Evolutionary conservation across 2,329 filamentous ascomycete genomes (phyloP), one percentile per base, ranked within the genome.

Genomic region (Penicillium sumatraense): DNA sequence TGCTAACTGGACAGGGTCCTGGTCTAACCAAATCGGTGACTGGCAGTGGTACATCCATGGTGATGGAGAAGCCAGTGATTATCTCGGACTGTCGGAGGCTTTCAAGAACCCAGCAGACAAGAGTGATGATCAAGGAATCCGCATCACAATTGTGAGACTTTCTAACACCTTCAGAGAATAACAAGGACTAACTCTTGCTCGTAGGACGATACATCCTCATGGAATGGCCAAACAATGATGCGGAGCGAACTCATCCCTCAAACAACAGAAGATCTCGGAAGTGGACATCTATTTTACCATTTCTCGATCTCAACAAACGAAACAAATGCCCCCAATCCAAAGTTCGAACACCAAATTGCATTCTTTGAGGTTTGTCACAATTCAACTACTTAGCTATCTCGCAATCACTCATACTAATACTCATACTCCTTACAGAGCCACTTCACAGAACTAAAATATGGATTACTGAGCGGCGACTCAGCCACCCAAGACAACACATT

Each of bases 21-120:
- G 83, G 82, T 80, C 79, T n/a, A 88, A 85, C 71, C 83, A 87
- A 72, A 84, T 88, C 64, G 86, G 86, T 1, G 82, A 85, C 0
- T 91, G 89, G 74, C 88, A 90, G 72, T 90, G 88, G 79, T 90
- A 90, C 76, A 90, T 90, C 69, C 88, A 91, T 75, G 89, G 88
- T 31, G 75, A 77, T 5, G 81, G 79, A 8, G 49, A 75, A 0
- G 70, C 68, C 0, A 16, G 49, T 0, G 75, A 82, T 64, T 89
- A 90, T 72, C 80, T 89, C 61, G 85, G 84, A 63, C 78, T 89
- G 1, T 82, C 80, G 2, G 72, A 84, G 0, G 72, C 74, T 54
- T 86, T 80, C 79, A 88, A 87, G 76, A 89, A 89, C 73, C 83
- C 86, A 0, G 82, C 81, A 62, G 87, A 90, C 70, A 78, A 76